phyloP scores from a whole-genome alignment of 2,329 filamentous ascomycete species.

The Xylariaceae sp. region DNA sequence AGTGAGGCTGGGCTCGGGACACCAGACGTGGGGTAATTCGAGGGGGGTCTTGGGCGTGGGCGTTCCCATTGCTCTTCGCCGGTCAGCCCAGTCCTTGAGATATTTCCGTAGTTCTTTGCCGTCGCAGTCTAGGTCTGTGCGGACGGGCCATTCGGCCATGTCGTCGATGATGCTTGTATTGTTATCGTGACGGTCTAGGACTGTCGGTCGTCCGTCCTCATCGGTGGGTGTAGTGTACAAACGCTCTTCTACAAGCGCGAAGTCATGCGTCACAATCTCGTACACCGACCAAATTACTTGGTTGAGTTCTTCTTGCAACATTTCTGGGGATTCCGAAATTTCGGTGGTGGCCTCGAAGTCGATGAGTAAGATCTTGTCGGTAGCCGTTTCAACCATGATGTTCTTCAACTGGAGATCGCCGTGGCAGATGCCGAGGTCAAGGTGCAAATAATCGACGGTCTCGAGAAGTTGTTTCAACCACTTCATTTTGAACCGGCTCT shows the following conservation, averaged over 20 bases:
- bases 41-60: not conserved
- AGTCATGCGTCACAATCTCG: slow-evolving; percentile 15
- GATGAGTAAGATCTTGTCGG: slow-evolving; percentile 11
- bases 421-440: slow-evolving; percentile 16
- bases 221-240: not conserved
- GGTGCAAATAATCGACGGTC: slow-evolving; percentile 16
- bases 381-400: slow-evolving; percentile 7
- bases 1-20: too few species aligned
- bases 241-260: not conserved
- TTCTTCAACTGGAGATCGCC: slow-evolving; percentile 13
- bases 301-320: slow-evolving; percentile 9
- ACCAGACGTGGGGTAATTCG: too few species aligned
- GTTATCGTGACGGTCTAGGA: not conserved
- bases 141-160: slow-evolving; percentile 3
- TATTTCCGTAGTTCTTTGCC: slow-evolving; percentile 1
- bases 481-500: slow-evolving; percentile 16
- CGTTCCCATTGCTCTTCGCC: not conserved
- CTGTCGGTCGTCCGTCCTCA: not conserved
- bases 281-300: slow-evolving; percentile 5
- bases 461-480: slow-evolving; percentile 14
- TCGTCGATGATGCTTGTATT: slow-evolving; percentile 1
- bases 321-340: not conserved
- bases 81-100: slow-evolving; percentile 6
- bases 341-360: not conserved
- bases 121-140: slow-evolving; percentile 1